These are phyloP conservation scores for Wolfiporia cocos DNA, from an alignment of 1,284 basidiomycete genomes.

Conservation along the genomic window DNA sequence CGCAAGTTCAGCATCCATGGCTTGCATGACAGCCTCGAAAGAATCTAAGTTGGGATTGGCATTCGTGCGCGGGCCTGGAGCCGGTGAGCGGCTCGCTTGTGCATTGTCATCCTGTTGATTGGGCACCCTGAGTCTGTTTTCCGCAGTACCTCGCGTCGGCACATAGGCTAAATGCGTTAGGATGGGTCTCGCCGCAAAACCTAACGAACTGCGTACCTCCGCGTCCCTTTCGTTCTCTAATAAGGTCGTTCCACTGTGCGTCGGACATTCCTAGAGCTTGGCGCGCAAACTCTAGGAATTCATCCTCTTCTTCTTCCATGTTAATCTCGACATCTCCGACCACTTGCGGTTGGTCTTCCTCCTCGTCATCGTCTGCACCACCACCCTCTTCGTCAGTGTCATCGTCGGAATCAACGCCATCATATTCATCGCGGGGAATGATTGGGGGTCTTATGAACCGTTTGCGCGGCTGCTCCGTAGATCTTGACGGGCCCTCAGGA, in stretches of 20 bases:
- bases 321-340: conserved; percentile 81
- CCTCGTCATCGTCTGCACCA: conserved; percentile 55
- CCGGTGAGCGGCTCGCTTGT: conserved; percentile 10
- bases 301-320: conserved; percentile 86
- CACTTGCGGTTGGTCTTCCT: conserved; percentile 73
- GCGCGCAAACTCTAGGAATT: conserved; percentile 89
- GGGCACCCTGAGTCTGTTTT: conserved; percentile 9
- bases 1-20: conserved; percentile 82
- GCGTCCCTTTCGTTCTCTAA: conserved; percentile 65
- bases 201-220: conserved; percentile 56
- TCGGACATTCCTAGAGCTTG: conserved; percentile 84
- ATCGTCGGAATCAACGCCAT: conserved; percentile 83
- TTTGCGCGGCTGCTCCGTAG: conserved; percentile 13
- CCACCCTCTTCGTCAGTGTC: conserved; percentile 57
- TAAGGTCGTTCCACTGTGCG: conserved; percentile 77
- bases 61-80: conserved; percentile 32
- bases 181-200: conserved; percentile 2
- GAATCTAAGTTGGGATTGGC: conserved; percentile 74
- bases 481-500: conserved; percentile 5
- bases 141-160: conserved; percentile 37
- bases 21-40: conserved; percentile 92
- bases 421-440: conserved; percentile 72
- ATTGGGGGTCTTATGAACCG: conserved; percentile 66
- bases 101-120: not conserved
- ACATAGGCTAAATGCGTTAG: conserved; percentile 52